phyloP scores from a whole-genome alignment of 441 rosid genomes.

The Aleurites moluccanus region DNA sequence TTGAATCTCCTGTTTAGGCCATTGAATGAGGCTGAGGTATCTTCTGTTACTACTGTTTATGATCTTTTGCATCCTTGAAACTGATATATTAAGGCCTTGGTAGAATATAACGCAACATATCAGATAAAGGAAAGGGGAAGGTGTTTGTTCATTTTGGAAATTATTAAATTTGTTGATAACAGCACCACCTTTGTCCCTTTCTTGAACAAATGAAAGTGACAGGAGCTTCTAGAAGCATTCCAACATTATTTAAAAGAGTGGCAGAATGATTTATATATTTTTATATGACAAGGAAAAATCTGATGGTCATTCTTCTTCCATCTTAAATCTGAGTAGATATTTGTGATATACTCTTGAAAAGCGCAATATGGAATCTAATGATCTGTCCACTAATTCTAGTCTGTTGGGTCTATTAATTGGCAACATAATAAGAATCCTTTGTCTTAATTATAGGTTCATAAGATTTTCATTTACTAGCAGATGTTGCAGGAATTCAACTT shows the following conservation, averaged over 20 bases:
- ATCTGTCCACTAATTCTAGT: neutral
- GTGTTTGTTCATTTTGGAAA: neutral
- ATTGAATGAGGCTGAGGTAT: neutral
- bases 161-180: slow-evolving; percentile 2
- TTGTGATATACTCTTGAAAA: slow-evolving; percentile 1
- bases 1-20: neutral
- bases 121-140: neutral
- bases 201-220: neutral
- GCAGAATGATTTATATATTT: neutral
- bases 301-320: neutral
- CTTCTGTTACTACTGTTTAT: neutral
- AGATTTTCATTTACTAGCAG: neutral
- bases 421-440: neutral
- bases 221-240: slow-evolving; percentile 3
- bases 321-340: neutral
- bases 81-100: neutral
- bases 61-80: neutral
- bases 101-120: neutral
- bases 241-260: neutral
- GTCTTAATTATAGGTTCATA: neutral
- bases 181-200: neutral
- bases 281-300: neutral
- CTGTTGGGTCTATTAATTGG: neutral
- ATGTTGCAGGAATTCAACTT: neutral
- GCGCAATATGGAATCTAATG: neutral